Conservation (phyloP, 805 yeast species). For the Pichia sporocuriosa region DNA sequence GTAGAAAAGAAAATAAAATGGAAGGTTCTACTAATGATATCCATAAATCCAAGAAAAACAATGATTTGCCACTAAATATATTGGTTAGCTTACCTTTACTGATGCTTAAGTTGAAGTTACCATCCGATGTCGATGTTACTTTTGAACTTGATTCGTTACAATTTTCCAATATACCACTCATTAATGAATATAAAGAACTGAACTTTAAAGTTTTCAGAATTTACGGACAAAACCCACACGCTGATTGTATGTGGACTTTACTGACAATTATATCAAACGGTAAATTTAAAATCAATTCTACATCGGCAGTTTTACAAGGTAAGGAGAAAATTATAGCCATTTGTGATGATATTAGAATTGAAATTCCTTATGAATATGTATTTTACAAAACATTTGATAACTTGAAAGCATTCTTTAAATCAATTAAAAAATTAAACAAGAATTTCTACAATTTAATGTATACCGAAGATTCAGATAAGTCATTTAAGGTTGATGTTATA, state of each 20-base stretch:
- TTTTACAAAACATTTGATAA: conserved; percentile 78
- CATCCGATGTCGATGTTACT: conserved; percentile 23
- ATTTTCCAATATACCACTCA: conserved; percentile 15
- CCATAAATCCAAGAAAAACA: neutral
- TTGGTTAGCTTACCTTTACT: conserved; percentile 20
- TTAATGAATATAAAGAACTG: conserved; percentile 11
- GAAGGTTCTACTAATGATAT: neutral
- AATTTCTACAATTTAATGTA: conserved; percentile 23
- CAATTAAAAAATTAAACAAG: conserved; percentile 47
- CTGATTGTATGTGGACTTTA: conserved; percentile 23
- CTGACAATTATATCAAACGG: conserved; percentile 10
- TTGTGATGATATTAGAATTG: conserved; percentile 26
- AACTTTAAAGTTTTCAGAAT: conserved; percentile 23
- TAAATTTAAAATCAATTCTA: neutral
- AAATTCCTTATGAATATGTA: conserved; percentile 67
- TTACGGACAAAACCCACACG: conserved; percentile 26
- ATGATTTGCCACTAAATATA: conserved; percentile 7
- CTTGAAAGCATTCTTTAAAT: conserved; percentile 64
- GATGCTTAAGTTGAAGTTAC: conserved; percentile 22
- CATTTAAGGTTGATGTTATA: conserved; percentile 28
- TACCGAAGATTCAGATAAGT: conserved; percentile 18
- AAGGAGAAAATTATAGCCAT: conserved; percentile 14
- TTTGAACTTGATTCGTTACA: conserved; percentile 26
- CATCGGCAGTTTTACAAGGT: neutral
- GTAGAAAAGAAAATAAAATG: neutral